These are phyloP conservation scores for Cronartium quercuum DNA, from an alignment of 1,284 basidiomycete species.

Conservation along the genomic window DNA sequence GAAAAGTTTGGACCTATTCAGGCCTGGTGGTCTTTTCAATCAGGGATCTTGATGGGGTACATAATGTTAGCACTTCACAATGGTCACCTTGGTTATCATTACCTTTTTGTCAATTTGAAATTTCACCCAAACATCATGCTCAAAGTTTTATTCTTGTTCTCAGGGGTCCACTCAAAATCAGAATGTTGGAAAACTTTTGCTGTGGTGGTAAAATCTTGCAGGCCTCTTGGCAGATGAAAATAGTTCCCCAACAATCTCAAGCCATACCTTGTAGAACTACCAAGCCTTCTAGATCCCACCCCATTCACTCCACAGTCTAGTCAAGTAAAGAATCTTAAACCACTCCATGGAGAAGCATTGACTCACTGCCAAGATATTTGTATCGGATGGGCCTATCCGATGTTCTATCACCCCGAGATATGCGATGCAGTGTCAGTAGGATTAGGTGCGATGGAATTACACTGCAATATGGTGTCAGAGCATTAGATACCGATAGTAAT, in stretches of 20 bases:
- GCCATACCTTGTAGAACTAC: not conserved
- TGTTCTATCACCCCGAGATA: too few species aligned
- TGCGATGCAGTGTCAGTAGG: too few species aligned
- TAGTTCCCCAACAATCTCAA: not conserved
- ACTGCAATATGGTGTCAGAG: too few species aligned
- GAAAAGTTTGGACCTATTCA: conserved; percentile 2
- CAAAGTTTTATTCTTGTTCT: not conserved
- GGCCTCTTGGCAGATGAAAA: not conserved
- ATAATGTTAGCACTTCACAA: not conserved
- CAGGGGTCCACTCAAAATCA: not conserved
- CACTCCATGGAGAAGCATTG: conserved; percentile 40
- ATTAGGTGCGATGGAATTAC: too few species aligned
- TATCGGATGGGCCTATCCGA: too few species aligned
- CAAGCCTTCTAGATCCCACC: not conserved
- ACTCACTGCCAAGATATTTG: too few species aligned
- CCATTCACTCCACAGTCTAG: conserved; percentile 55
- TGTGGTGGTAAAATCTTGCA: not conserved
- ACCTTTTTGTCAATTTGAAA: not conserved
- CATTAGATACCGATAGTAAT: too few species aligned
- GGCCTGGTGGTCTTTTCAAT: conserved; percentile 6
- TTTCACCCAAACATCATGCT: not conserved
- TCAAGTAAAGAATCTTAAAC: conserved; percentile 57
- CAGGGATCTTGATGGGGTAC: not conserved
- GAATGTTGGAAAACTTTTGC: not conserved
- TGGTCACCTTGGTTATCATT: not conserved